Conservation (phyloP, 371 early-diverging fungal genomes). For the Mucor circinelloides region DNA sequence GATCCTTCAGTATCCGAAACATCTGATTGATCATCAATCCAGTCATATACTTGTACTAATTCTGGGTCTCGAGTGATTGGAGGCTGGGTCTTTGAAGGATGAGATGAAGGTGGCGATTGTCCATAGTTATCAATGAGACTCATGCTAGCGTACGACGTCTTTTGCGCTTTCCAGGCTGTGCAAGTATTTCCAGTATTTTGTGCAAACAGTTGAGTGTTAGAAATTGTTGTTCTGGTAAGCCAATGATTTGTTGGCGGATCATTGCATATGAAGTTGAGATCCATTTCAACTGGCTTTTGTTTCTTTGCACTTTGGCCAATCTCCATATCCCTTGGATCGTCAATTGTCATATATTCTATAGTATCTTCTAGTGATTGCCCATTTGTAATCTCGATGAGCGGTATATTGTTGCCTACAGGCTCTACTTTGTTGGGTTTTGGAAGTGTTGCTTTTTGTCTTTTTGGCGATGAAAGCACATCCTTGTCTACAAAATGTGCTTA, state of each 20-base stretch:
- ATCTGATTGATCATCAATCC: conserved; percentile 14
- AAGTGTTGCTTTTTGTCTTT: not conserved
- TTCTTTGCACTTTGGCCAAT: not conserved
- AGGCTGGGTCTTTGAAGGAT: too few relatives aligned
- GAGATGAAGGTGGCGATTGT: too few relatives aligned
- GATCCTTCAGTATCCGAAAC: not conserved
- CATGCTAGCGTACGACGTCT: too few relatives aligned
- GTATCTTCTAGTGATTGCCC: not conserved
- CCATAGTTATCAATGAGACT: too few relatives aligned
- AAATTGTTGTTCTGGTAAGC: not conserved
- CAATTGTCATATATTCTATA: not conserved
- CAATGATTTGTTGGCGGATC: not conserved
- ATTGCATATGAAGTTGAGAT: conserved; percentile 10
- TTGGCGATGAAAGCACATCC: not conserved
- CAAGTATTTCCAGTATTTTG: not conserved
- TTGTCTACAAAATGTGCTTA: not conserved
- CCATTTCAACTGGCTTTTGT: conserved; percentile 4
- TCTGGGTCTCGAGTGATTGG: conserved; percentile 10
- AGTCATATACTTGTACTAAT: conserved; percentile 20
- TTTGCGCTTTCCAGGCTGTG: not conserved
- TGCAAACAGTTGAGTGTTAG: not conserved
- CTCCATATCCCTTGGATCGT: not conserved
- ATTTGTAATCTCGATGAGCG: not conserved
- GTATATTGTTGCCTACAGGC: not conserved
- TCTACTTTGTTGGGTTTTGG: not conserved